These are phyloP conservation scores for Penicillium coffeae DNA, from an alignment of 495 filamentous ascomycete species.

Conservation along the genomic window DNA sequence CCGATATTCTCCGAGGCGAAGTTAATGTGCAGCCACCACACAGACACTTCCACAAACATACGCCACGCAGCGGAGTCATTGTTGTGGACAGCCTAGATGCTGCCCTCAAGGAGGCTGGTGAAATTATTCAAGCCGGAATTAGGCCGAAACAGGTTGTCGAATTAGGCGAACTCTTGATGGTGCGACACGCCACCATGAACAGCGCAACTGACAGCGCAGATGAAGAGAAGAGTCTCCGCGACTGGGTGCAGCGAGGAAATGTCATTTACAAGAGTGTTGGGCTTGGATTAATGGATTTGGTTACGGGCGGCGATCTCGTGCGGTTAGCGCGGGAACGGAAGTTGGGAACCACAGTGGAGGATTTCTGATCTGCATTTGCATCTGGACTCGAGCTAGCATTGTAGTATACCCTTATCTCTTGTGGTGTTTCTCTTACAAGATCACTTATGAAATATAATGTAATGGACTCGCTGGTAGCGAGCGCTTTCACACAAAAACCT, in stretches of 20 bases:
- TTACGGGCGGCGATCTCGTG: constrained; percentile 73
- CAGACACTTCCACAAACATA: constrained; percentile 68
- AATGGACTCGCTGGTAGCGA: neutral
- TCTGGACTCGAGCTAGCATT: neutral
- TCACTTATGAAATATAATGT: neutral
- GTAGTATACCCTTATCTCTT: neutral
- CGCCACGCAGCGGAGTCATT: constrained; percentile 66
- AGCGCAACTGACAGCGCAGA: constrained; percentile 35
- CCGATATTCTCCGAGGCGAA: constrained; percentile 67
- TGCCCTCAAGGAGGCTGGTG: constrained; percentile 81
- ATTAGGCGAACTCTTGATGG: constrained; percentile 78
- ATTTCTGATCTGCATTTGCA: constrained; percentile 30
- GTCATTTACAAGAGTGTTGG: constrained; percentile 55
- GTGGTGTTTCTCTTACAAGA: neutral
- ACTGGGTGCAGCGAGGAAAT: constrained; percentile 77
- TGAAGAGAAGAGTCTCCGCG: constrained; percentile 53
- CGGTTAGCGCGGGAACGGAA: constrained; percentile 66
- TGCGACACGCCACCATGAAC: constrained; percentile 47
- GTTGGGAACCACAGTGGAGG: constrained; percentile 67
- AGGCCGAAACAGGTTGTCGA: constrained; percentile 73
- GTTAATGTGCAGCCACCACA: constrained; percentile 48
- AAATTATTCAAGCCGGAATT: constrained; percentile 77
- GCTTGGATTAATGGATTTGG: constrained; percentile 46
- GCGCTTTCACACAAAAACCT: constrained; percentile 7
- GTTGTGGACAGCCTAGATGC: constrained; percentile 80